Percentiles rank a stretch among this genome's conserved stretches.
Evolutionary conservation across 768 basidiomycete genomes (phyloP).

Genomic region (Rhodosporidiobolus odoratus): DNA sequence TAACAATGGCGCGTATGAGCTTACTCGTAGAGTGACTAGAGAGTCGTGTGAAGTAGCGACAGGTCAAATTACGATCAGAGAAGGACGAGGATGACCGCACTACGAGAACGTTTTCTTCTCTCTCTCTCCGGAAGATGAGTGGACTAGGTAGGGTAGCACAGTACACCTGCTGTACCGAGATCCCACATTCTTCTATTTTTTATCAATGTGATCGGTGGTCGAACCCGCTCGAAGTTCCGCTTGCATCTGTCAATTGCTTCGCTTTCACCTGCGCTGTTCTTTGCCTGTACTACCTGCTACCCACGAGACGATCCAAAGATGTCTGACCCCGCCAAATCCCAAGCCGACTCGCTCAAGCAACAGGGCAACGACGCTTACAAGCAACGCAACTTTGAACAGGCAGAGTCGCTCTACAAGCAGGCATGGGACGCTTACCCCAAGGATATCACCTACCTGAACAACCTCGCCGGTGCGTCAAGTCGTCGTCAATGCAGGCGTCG

Average conservation of each 20-base stretch:
- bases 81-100: too few species aligned
- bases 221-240: background rate
- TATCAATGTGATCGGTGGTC: too few species aligned
- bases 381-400: slow-evolving; percentile 65
- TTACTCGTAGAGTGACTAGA: too few species aligned
- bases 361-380: slow-evolving; percentile 42
- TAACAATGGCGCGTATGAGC: too few species aligned
- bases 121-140: too few species aligned
- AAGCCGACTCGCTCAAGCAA: slow-evolving; percentile 29
- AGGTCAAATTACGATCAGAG: too few species aligned
- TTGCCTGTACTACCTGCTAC: background rate
- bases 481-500: background rate
- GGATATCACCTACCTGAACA: slow-evolving; percentile 89
- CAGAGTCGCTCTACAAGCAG: slow-evolving; percentile 66
- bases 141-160: too few species aligned
- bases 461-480: slow-evolving; percentile 63
- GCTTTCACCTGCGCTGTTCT: background rate
- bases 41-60: too few species aligned
- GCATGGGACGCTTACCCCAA: slow-evolving; percentile 89
- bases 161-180: too few species aligned
- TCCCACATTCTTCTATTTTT: too few species aligned
- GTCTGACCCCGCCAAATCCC: slow-evolving; percentile 2
- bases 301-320: background rate
- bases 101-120: too few species aligned
- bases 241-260: background rate